Percentiles rank a stretch among this genome's conserved stretches.
These are phyloP conservation scores for Oenanthe javanica DNA, from an alignment of 140 eudicot species.

Conservation along the genomic window DNA sequence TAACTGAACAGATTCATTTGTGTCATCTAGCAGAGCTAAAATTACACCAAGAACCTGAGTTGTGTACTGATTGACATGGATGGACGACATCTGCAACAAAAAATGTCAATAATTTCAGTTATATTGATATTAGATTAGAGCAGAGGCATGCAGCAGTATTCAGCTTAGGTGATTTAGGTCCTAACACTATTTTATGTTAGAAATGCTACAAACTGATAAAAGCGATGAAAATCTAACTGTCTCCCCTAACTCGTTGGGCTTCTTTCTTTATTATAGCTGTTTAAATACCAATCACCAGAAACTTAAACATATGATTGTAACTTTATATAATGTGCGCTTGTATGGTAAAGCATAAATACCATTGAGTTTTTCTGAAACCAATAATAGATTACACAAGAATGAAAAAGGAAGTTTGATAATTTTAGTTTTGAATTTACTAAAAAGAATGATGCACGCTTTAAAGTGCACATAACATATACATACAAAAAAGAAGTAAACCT, in stretches of 20 bases:
- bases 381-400: neutral
- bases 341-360: neutral
- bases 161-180: neutral
- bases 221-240: neutral
- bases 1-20: conserved; percentile 85
- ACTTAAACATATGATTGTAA: neutral
- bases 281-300: neutral
- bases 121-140: neutral
- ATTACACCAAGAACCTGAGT: conserved; percentile 86
- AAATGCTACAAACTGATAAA: neutral
- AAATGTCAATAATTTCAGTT: neutral
- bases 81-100: conserved; percentile 72
- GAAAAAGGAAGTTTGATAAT: neutral
- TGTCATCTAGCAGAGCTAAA: conserved; percentile 85
- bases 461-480: conserved; percentile 1
- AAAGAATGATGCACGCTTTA: too few relatives aligned
- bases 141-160: neutral
- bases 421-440: neutral
- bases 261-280: neutral
- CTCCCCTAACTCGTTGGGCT: neutral
- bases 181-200: neutral
- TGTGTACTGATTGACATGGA: conserved; percentile 51
- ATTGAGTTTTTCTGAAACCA: neutral
- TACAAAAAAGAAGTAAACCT: conserved; percentile 35
- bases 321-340: neutral